These are phyloP conservation scores for Candida sp. DNA, from an alignment of 1,139 yeast genomes.

Conservation along the genomic window DNA sequence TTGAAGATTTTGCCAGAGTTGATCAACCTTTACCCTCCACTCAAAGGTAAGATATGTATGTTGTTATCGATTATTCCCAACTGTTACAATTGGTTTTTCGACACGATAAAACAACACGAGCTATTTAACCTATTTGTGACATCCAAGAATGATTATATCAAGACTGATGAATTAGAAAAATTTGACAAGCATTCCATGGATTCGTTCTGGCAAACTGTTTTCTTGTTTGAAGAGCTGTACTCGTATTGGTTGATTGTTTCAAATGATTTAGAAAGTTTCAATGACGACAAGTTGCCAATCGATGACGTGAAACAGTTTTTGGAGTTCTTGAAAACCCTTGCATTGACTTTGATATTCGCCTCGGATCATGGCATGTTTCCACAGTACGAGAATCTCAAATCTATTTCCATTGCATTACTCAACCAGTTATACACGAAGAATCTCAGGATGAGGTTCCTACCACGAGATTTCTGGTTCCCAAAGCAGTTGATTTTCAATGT, in stretches of 20 bases:
- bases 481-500: constrained; percentile 29
- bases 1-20: constrained; percentile 30
- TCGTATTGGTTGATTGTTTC: constrained; percentile 62
- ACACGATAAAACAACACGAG: constrained; percentile 19
- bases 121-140: constrained; percentile 20
- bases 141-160: constrained; percentile 24
- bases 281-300: constrained; percentile 45
- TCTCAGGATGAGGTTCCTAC: constrained; percentile 62
- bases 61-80: constrained; percentile 39
- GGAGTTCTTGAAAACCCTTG: constrained; percentile 55
- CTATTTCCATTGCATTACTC: constrained; percentile 53
- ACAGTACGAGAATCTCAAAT: constrained; percentile 31
- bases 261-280: constrained; percentile 68
- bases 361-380: constrained; percentile 11
- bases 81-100: constrained; percentile 33
- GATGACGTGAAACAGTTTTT: constrained; percentile 52
- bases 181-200: constrained; percentile 10
- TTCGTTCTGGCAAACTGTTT: constrained; percentile 38
- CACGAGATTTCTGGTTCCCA: constrained; percentile 61
- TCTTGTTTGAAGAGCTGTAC: constrained; percentile 42
- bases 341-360: constrained; percentile 57
- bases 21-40: constrained; percentile 32
- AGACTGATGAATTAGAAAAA: constrained; percentile 16
- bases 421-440: constrained; percentile 76
- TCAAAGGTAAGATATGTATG: constrained; percentile 38